These are phyloP conservation scores for Mycosphaerella sp. DNA, from an alignment of 2,329 filamentous ascomycete species.

Conservation along the genomic window DNA sequence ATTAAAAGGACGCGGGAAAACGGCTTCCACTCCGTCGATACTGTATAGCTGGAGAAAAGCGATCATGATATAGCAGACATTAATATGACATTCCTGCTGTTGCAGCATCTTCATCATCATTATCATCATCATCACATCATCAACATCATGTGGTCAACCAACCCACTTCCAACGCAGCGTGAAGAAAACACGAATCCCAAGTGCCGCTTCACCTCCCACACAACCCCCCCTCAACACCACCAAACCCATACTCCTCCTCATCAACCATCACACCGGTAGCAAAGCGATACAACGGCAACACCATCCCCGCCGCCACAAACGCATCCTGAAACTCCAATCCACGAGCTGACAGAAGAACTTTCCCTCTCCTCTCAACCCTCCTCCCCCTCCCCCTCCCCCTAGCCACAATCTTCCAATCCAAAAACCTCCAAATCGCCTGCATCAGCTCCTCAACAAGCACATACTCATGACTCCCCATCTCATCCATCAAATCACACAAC, in stretches of 20 bases:
- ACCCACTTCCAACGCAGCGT: too few species aligned
- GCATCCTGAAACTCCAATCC: conserved; percentile 1
- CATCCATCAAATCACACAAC: conserved; percentile 14
- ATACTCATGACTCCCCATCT: conserved; percentile 15
- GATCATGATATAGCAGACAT: neutral
- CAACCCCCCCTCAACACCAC: neutral
- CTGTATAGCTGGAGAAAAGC: neutral
- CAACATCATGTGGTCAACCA: too few species aligned
- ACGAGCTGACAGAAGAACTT: too few species aligned
- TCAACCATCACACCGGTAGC: conserved; percentile 12
- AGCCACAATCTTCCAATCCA: conserved; percentile 4
- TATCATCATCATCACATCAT: too few species aligned
- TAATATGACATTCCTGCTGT: neutral
- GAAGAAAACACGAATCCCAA: neutral
- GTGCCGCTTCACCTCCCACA: neutral
- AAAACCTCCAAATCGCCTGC: conserved; percentile 8
- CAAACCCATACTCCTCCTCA: conserved; percentile 11
- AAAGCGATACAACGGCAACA: conserved; percentile 11
- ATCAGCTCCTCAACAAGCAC: conserved; percentile 7
- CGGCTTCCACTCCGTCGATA: too few species aligned
- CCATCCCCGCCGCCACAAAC: conserved; percentile 9
- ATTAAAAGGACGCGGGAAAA: too few species aligned
- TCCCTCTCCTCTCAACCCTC: too few species aligned
- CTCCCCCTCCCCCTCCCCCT: conserved; percentile 1
- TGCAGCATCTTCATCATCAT: neutral